phyloP scores from a whole-genome alignment of 306 rosid genomes.

The Cyamopsis tetragonoloba region DNA sequence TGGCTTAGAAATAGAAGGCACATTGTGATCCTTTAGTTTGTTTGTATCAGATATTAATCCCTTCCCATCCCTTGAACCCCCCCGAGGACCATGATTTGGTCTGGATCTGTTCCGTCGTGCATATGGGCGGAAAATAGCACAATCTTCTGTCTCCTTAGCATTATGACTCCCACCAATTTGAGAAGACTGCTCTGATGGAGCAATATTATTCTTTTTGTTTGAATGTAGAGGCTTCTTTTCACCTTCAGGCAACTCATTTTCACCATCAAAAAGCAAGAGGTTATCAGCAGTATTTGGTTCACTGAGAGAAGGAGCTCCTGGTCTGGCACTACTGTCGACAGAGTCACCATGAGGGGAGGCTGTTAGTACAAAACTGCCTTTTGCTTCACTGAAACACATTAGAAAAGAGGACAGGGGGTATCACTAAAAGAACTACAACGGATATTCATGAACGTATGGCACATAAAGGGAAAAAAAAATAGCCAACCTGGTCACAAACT shows the following conservation, averaged over 20 bases:
- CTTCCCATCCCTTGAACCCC: slow-evolving; percentile 57
- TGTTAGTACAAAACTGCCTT: slow-evolving; percentile 95
- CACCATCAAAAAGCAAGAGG: slow-evolving; percentile 81
- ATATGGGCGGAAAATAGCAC: slow-evolving; percentile 88
- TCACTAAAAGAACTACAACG: not conserved
- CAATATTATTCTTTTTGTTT: slow-evolving; percentile 51
- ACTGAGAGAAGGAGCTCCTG: slow-evolving; percentile 67
- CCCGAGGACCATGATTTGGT: slow-evolving; percentile 79
- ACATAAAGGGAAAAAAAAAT: not conserved
- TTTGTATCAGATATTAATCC: slow-evolving; percentile 45
- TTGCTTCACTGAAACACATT: slow-evolving; percentile 73
- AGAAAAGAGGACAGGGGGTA: slow-evolving; percentile 1
- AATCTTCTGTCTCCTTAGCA: slow-evolving; percentile 90
- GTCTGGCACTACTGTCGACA: slow-evolving; percentile 96
- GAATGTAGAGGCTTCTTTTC: slow-evolving; percentile 59
- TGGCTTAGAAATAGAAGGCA: slow-evolving; percentile 50
- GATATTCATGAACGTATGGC: slow-evolving; percentile 19
- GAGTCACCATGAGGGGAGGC: slow-evolving; percentile 98
- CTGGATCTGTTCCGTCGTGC: slow-evolving; percentile 94
- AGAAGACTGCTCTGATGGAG: slow-evolving; percentile 87
- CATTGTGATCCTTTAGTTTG: slow-evolving; percentile 55
- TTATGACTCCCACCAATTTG: slow-evolving; percentile 77
- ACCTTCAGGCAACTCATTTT: slow-evolving; percentile 61
- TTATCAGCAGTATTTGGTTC: slow-evolving; percentile 98
- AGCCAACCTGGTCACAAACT: slow-evolving; percentile 77